phyloP scores from a whole-genome alignment of 805 yeast genomes.

The Wickerhamiella alocasiicola region DNA sequence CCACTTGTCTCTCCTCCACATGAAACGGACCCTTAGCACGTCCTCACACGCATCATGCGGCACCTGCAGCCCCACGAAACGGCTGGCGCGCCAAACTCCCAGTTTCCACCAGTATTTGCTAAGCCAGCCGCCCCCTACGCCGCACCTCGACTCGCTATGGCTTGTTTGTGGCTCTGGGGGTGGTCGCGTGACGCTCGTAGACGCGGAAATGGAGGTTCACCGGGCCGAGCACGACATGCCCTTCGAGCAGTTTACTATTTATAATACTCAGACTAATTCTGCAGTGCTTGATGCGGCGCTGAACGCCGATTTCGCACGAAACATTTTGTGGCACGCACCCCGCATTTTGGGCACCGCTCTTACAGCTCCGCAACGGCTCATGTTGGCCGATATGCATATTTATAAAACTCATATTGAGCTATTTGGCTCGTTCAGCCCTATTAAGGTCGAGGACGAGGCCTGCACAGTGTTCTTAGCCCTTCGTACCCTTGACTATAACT shows the following conservation, averaged over 20 bases:
- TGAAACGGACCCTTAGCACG: too few relatives aligned
- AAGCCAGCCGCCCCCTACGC: too few relatives aligned
- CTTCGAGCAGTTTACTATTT: neutral
- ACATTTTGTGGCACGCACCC: neutral
- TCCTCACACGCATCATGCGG: too few relatives aligned
- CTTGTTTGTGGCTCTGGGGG: neutral
- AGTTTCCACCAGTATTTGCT: too few relatives aligned
- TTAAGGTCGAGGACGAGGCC: neutral
- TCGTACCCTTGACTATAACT: neutral
- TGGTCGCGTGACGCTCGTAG: neutral
- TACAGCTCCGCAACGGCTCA: neutral
- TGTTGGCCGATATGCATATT: neutral
- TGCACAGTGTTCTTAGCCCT: neutral
- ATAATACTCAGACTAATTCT: neutral
- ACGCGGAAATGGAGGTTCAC: neutral
- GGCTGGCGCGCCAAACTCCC: too few relatives aligned
- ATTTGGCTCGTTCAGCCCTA: neutral
- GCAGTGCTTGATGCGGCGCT: neutral
- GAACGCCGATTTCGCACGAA: neutral
- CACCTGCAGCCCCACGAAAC: too few relatives aligned
- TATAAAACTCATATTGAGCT: neutral
- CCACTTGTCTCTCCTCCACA: too few relatives aligned
- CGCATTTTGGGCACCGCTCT: neutral
- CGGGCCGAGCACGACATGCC: neutral
- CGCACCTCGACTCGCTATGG: too few relatives aligned